Evolutionary conservation across 2,329 filamentous ascomycete genomes (phyloP), one percentile per base, ranked within the genome.

Genomic region (Cercospora beticola): DNA sequence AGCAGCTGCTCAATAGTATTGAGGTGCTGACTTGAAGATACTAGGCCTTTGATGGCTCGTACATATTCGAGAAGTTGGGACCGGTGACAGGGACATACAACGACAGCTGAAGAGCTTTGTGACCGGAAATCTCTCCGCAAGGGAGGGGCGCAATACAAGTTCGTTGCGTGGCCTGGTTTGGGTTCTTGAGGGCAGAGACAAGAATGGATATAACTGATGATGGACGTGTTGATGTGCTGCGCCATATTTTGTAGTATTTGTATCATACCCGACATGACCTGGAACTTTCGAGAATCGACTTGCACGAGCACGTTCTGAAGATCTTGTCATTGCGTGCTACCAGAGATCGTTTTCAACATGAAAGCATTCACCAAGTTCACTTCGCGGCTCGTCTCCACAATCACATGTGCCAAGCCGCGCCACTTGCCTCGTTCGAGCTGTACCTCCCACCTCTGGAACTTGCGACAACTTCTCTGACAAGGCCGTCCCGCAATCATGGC

Each of bases 401-500:
- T 58, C 54, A 58, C 54, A 58, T 58, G 54, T 33, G 54, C 54
- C 54, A 58, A 58, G 54, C 54, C 54, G 54, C 54, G 54, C 26
- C 28, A 58, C 54, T 33, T 58, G 54, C 54, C 54, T 58, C 54
- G 26, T 16, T 58, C 26, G 54, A 30, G 14, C 23, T 58, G 4
- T 28, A 28, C 54, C 10, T 14, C 21, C 23, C 33, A 40, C 26
- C 26, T 57, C 16, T 58, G 12, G 16, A 31, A 30, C 54, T 58
- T 31, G 54, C 54, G 56, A 33, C 30, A 65, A 58, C 18, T 43
- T 65, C 52, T 56, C 62, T 59, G 18, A 58, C 62, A 57, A 64
- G 40, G 40, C 49, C 31, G 40, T 14, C n/a, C 30, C 64, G 64
- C 26, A 40, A 52, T n/a, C 61, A 74, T 74, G 73, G 73, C 73